Conservation (phyloP, 768 basidiomycete species). For the Kwoniella sp. region DNA sequence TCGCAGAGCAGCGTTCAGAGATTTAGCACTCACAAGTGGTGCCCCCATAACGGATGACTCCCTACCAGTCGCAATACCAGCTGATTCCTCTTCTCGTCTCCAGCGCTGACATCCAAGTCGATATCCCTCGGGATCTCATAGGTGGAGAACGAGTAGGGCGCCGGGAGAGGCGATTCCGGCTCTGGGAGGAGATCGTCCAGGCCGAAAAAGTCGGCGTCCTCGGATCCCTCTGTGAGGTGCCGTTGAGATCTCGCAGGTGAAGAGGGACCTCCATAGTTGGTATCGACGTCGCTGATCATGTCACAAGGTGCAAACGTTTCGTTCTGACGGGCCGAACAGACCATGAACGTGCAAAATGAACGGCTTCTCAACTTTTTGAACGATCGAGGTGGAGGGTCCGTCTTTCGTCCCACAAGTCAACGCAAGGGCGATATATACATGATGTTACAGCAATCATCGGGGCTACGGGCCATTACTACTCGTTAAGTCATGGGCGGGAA, state of each 20-base stretch:
- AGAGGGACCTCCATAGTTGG: conserved; percentile 1
- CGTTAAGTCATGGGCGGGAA: too few species aligned
- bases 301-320: too few species aligned
- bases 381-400: too few species aligned
- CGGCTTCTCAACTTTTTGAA: too few species aligned
- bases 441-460: too few species aligned
- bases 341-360: too few species aligned
- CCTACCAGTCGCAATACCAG: conserved; percentile 41
- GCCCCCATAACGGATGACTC: conserved; percentile 47
- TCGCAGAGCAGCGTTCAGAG: neutral
- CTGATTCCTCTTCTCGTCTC: conserved; percentile 13
- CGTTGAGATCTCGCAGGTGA: neutral
- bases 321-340: too few species aligned
- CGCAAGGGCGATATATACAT: too few species aligned
- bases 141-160: conserved; percentile 40
- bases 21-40: conserved; percentile 34
- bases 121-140: conserved; percentile 25
- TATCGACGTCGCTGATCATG: conserved; percentile 5
- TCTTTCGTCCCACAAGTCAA: too few species aligned
- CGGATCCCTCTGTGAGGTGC: neutral
- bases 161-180: conserved; percentile 41
- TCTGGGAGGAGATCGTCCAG: conserved; percentile 41
- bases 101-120: conserved; percentile 6
- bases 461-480: too few species aligned
- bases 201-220: conserved; percentile 33